Evolutionary conservation across 495 filamentous ascomycete genomes (phyloP).

Genomic region (Penicillium antarcticum): DNA sequence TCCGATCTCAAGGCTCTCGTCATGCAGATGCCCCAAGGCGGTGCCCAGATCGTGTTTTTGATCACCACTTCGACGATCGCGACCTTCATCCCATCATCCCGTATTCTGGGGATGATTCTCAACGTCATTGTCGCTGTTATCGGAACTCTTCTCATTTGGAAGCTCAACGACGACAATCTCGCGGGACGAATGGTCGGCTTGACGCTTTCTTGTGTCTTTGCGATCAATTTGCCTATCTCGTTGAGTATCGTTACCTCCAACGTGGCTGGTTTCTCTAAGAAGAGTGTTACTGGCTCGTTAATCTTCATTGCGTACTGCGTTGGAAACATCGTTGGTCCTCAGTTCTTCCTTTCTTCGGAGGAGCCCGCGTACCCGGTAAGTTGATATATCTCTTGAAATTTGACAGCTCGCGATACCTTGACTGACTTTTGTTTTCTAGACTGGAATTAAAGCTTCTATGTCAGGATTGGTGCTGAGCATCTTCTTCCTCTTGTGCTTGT

Average conservation of each 20-base stretch:
- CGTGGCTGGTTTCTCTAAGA: slow-evolving; percentile 46
- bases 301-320: slow-evolving; percentile 48
- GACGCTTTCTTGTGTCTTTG: slow-evolving; percentile 48
- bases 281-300: slow-evolving; percentile 19
- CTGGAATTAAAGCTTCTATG: slow-evolving; percentile 32
- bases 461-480: slow-evolving; percentile 27
- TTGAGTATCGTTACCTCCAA: slow-evolving; percentile 56
- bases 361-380: slow-evolving; percentile 33
- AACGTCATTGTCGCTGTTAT: slow-evolving; percentile 39
- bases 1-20: slow-evolving; percentile 33
- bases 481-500: slow-evolving; percentile 23
- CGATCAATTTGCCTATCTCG: slow-evolving; percentile 54
- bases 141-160: slow-evolving; percentile 58
- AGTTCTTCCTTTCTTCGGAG: slow-evolving; percentile 30
- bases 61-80: slow-evolving; percentile 28
- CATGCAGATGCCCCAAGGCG: slow-evolving; percentile 39
- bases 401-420: neutral
- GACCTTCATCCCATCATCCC: slow-evolving; percentile 26
- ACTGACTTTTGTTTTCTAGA: slow-evolving; percentile 14
- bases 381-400: neutral
- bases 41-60: slow-evolving; percentile 35
- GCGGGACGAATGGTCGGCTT: slow-evolving; percentile 52
- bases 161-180: slow-evolving; percentile 49
- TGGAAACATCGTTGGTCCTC: slow-evolving; percentile 47
- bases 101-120: slow-evolving; percentile 32